phyloP scores from a whole-genome alignment of 78 protist genomes.

The Bodo saltans region DNA sequence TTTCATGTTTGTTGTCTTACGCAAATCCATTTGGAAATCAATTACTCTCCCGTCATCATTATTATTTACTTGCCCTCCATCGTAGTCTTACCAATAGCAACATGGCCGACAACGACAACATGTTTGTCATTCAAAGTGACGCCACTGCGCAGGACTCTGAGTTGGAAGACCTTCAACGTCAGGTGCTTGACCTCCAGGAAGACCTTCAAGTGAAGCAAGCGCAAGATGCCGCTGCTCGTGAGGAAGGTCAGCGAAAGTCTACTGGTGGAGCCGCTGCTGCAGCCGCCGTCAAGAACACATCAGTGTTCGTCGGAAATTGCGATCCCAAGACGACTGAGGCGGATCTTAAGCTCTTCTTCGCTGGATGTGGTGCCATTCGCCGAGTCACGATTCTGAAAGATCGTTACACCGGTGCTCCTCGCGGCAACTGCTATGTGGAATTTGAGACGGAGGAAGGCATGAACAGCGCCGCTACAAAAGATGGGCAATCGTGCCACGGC shows the following conservation, averaged over 20 bases:
- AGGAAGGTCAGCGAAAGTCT: background rate
- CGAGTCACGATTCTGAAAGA: slow-evolving; percentile 35
- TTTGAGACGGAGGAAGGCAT: slow-evolving; percentile 22
- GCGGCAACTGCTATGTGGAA: slow-evolving; percentile 34
- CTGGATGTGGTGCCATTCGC: slow-evolving; percentile 51
- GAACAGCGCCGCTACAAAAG: background rate
- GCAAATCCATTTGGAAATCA: too few relatives aligned
- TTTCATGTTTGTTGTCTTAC: too few relatives aligned
- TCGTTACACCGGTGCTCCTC: slow-evolving; percentile 1
- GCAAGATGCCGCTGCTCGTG: background rate
- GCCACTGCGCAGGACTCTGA: too few relatives aligned
- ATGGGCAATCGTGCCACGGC: background rate
- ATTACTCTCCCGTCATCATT: too few relatives aligned
- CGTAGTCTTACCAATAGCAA: too few relatives aligned
- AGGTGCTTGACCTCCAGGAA: background rate
- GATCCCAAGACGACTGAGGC: slow-evolving; percentile 71
- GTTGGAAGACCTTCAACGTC: background rate
- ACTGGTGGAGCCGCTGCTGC: too few relatives aligned
- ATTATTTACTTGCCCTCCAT: too few relatives aligned
- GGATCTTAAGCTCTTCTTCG: slow-evolving; percentile 69
- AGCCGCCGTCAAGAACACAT: too few relatives aligned
- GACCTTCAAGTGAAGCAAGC: background rate
- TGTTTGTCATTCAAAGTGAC: too few relatives aligned
- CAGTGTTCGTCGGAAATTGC: slow-evolving; percentile 74
- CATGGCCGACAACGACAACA: too few relatives aligned